phyloP scores from a whole-genome alignment of 2,329 filamentous ascomycete species.

The Fusarium coicis region DNA sequence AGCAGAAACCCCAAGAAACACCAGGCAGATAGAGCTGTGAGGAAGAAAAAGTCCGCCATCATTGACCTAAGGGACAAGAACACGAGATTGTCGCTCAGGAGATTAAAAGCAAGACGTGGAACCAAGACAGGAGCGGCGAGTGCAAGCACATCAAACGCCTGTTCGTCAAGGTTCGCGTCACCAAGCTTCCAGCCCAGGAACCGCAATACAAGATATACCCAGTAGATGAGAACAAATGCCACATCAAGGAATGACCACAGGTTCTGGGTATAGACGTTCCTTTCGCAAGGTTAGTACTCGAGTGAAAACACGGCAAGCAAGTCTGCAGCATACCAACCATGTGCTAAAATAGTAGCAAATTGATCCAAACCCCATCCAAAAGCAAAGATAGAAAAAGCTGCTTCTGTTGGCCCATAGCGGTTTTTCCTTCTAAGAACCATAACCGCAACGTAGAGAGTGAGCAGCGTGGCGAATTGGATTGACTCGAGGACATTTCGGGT shows the following conservation, averaged over 20 bases:
- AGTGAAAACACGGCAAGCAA: neutral
- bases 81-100: slow-evolving; percentile 85
- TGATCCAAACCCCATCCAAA: slow-evolving; percentile 84
- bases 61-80: slow-evolving; percentile 84
- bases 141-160: slow-evolving; percentile 81
- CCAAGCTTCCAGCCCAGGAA: slow-evolving; percentile 68
- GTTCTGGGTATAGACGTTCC: slow-evolving; percentile 88
- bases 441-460: slow-evolving; percentile 75
- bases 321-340: slow-evolving; percentile 64
- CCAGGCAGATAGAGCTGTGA: slow-evolving; percentile 81
- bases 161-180: slow-evolving; percentile 63
- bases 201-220: slow-evolving; percentile 74
- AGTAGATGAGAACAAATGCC: slow-evolving; percentile 78
- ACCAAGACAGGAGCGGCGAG: slow-evolving; percentile 82
- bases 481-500: slow-evolving; percentile 81
- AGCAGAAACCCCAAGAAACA: slow-evolving; percentile 86
- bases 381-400: slow-evolving; percentile 77
- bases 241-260: slow-evolving; percentile 90
- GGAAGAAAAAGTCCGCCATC: slow-evolving; percentile 85
- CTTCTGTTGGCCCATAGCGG: slow-evolving; percentile 67
- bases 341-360: slow-evolving; percentile 79
- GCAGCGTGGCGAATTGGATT: slow-evolving; percentile 76
- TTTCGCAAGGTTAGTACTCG: slow-evolving; percentile 39
- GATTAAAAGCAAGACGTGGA: slow-evolving; percentile 82
- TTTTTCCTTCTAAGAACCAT: slow-evolving; percentile 76